A percentile compares a stretch with the other conserved stretches of the same genome.
phyloP scores from a whole-genome alignment of 441 rosid genomes.

The Pelargonium fulgidum region DNA sequence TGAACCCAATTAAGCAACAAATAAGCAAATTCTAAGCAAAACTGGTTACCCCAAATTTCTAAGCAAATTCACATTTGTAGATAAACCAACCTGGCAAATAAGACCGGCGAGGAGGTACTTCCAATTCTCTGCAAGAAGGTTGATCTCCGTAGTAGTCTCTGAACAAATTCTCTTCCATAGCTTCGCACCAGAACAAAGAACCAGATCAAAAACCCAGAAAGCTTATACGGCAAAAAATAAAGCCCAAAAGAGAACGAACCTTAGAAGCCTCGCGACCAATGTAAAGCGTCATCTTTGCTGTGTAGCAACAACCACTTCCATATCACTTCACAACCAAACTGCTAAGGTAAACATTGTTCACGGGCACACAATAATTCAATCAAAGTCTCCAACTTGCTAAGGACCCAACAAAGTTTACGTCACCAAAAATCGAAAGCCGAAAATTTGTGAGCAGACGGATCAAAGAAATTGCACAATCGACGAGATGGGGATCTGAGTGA shows the following conservation, averaged over 20 bases:
- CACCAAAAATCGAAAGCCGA: neutral
- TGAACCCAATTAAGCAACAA: neutral
- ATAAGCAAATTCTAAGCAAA: neutral
- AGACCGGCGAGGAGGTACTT: conserved; percentile 82
- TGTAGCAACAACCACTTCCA: conserved; percentile 46
- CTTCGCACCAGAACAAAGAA: conserved; percentile 32
- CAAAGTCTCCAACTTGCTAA: neutral
- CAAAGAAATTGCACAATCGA: neutral
- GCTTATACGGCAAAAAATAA: neutral
- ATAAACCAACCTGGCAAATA: conserved; percentile 95
- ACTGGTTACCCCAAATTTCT: neutral
- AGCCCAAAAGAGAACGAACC: conserved; percentile 32
- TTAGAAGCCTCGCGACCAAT: conserved; percentile 97
- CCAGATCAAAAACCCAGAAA: conserved; percentile 10
- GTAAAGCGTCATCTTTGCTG: conserved; percentile 67
- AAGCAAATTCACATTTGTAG: no score
- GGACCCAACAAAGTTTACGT: no score
- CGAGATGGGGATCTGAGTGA: neutral
- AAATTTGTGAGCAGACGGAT: neutral
- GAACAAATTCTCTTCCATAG: conserved; percentile 89
- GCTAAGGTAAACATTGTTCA: conserved; percentile 44
- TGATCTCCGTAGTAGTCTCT: conserved; percentile 70
- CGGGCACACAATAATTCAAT: neutral
- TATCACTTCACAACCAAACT: conserved; percentile 42
- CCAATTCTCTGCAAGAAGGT: conserved; percentile 81